A percentile compares a stretch with the other conserved stretches of the same genome.
phyloP scores from a whole-genome alignment of 2,329 filamentous ascomycete genomes.

The Stemphylium beticola region DNA sequence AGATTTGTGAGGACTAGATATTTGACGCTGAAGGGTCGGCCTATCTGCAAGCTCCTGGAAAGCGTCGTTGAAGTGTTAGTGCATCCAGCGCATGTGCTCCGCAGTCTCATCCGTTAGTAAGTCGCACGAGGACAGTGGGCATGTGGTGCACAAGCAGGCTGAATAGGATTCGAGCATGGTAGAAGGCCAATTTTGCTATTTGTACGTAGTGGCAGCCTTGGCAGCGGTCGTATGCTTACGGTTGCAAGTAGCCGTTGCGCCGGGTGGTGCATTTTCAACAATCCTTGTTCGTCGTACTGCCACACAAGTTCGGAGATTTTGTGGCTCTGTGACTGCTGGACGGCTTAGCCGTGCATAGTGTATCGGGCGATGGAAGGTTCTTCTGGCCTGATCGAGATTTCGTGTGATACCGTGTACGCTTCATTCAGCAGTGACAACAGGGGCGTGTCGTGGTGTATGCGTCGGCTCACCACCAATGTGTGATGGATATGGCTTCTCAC shows the following conservation, averaged over 20 bases:
- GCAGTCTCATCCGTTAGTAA: not conserved
- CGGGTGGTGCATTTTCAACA: conserved; percentile 2
- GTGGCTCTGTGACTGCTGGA: conserved; percentile 5
- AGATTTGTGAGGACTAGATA: not conserved
- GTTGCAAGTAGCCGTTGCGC: conserved; percentile 9
- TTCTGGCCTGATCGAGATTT: not conserved
- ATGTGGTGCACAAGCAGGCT: conserved; percentile 6
- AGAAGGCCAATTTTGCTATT: not conserved
- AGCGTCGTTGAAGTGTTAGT: not conserved
- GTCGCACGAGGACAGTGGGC: not conserved
- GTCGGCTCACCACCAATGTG: too few relatives aligned
- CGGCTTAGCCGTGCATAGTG: not conserved
- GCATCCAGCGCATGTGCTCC: conserved; percentile 8
- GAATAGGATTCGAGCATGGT: not conserved
- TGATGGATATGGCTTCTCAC: too few relatives aligned
- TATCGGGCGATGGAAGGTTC: not conserved
- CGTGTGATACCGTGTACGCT: conserved; percentile 1
- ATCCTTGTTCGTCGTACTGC: conserved; percentile 2
- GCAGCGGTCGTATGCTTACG: conserved; percentile 1
- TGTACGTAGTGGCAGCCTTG: conserved; percentile 4
- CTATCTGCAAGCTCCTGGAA: conserved; percentile 1
- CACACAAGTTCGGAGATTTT: conserved; percentile 1
- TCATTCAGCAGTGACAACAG: not conserved
- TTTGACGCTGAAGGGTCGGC: not conserved
- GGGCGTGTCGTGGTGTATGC: too few relatives aligned